Evolutionary conservation across 176 grass and related monocot species (phyloP).

Genomic region (Oryza glumipatula): DNA sequence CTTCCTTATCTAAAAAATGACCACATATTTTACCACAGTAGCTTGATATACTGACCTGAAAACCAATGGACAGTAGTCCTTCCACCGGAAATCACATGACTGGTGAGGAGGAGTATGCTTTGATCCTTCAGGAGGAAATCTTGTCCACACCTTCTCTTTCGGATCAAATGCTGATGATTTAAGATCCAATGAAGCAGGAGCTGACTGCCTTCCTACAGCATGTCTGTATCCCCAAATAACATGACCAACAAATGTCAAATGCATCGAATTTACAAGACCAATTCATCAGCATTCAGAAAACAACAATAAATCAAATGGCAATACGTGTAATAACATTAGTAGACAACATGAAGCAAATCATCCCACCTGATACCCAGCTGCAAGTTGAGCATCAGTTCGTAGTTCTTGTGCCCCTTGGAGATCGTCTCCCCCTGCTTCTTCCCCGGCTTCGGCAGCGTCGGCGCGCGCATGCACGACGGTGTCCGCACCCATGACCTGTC

Average conservation of each 20-base stretch:
- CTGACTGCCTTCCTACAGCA: slow-evolving; percentile 52
- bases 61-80: slow-evolving; percentile 65
- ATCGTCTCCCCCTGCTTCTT: slow-evolving; percentile 60
- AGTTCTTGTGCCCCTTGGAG: slow-evolving; percentile 70
- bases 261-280: background rate
- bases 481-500: background rate
- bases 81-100: slow-evolving; percentile 56
- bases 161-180: slow-evolving; percentile 47
- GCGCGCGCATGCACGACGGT: background rate
- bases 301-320: no score
- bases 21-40: background rate
- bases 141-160: slow-evolving; percentile 55
- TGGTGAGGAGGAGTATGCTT: slow-evolving; percentile 51
- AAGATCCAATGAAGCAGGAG: slow-evolving; percentile 52
- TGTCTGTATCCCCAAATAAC: slow-evolving; percentile 32
- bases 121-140: slow-evolving; percentile 54
- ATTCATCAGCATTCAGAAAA: background rate
- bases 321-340: background rate
- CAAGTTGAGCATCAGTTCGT: slow-evolving; percentile 71
- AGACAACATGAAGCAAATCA: background rate
- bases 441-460: background rate
- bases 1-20: background rate
- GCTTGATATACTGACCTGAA: slow-evolving; percentile 43
- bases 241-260: slow-evolving; percentile 2
- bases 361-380: slow-evolving; percentile 66